These are phyloP conservation scores for Lepidium campestre DNA, from an alignment of 441 rosid genomes.

Conservation along the genomic window DNA sequence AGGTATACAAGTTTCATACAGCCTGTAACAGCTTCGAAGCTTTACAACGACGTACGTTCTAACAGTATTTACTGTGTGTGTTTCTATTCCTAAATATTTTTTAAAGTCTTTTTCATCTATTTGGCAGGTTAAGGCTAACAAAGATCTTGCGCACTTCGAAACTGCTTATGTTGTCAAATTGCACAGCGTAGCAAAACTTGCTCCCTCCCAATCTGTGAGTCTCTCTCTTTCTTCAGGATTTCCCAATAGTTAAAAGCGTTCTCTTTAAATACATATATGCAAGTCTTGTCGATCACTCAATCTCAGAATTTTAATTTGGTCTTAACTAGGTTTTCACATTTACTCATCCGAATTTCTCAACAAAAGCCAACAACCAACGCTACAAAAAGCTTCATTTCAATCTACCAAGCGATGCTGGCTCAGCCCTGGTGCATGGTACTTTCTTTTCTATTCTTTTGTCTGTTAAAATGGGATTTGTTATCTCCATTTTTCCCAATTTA, in stretches of 20 bases:
- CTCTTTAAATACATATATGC: background rate
- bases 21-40: slow-evolving; percentile 85
- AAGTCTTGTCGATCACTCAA: background rate
- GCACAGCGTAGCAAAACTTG: slow-evolving; percentile 81
- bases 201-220: slow-evolving; percentile 84
- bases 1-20: slow-evolving; percentile 99
- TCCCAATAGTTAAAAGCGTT: background rate
- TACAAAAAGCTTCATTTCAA: slow-evolving; percentile 74
- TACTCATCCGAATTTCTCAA: slow-evolving; percentile 67
- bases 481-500: background rate
- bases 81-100: background rate
- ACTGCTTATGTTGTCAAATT: slow-evolving; percentile 96
- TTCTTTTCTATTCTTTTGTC: background rate
- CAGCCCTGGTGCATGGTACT: slow-evolving; percentile 89
- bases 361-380: slow-evolving; percentile 60
- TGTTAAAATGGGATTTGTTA: background rate
- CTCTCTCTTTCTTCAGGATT: slow-evolving; percentile 12
- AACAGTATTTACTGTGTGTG: slow-evolving; percentile 6
- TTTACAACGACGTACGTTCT: slow-evolving; percentile 71
- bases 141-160: slow-evolving; percentile 85
- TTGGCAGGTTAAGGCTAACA: slow-evolving; percentile 81
- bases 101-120: slow-evolving; percentile 5
- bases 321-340: slow-evolving; percentile 76
- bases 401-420: slow-evolving; percentile 66
- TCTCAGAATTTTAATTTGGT: slow-evolving; percentile 12